Base-by-base conservation (phyloP, 2,329 filamentous ascomycete genomes). In the Pseudovirgaria hyperparasitica region DNA sequence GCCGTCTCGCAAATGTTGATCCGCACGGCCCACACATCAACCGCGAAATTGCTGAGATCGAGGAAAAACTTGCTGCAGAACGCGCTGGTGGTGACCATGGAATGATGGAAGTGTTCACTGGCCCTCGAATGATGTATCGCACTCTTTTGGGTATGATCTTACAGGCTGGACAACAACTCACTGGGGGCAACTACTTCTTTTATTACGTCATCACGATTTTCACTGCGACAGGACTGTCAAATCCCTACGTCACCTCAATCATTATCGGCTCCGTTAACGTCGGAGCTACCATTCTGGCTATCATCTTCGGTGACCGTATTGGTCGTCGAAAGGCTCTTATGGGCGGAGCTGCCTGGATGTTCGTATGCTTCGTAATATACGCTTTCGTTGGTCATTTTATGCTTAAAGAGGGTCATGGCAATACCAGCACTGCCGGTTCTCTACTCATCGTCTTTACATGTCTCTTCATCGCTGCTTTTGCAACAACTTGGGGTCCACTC, bases 171-270 rank as follows among this genome's bases (percentile, higher is more conserved):
- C 74, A 80, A 48, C 76, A 81, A 43, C 57, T 81, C 2, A 78
- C 73, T 1, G 76, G 76, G 17, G 71, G 68, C 32, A 76, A 76
- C 53, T 77, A 72, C 52, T 76, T 72, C 57, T 76, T 77, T 50
- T 61, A 61, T 44, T 62, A 62, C 33, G 59, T 60, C 6, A 62
- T 58, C 1, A 58, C 55, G 0, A 58, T 63, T 27, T 65, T 65
- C 43, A 28, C 38, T 1, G 48, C 49, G 1, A 48, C 54, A 9
- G 56, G 56, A 7, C 42, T 62, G 4, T 40, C 42, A 12, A 58
- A 63, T 37, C 48, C 50, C 13, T 64, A 52, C 39, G 54, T 63
- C 10, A 65, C 60, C 0, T 47, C 49, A 13, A 63, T 63, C 32
- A 65, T 65, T 32, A 47, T 64, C 5, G 59, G 60, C 18, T 55